These are phyloP conservation scores for Candida tammaniensis DNA, from an alignment of 805 yeast genomes.

Conservation along the genomic window DNA sequence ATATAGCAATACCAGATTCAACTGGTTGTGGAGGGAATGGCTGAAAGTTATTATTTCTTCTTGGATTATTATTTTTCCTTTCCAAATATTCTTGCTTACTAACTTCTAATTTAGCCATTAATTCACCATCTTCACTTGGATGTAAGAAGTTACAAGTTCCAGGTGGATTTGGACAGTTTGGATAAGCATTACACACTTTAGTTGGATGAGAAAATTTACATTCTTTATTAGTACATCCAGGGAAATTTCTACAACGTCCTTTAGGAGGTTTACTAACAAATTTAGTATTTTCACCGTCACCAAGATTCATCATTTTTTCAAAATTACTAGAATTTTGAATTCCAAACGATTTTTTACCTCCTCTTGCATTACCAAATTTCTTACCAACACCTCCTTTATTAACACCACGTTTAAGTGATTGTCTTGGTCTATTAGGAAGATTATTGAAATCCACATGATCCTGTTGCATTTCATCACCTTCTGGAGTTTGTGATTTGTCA, in stretches of 20 bases:
- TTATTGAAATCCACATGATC: conserved; percentile 14
- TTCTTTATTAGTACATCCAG: conserved; percentile 64
- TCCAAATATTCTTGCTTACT: conserved; percentile 51
- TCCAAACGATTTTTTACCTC: conserved; percentile 27
- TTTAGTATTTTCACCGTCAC: conserved; percentile 19
- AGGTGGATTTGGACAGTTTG: conserved; percentile 73
- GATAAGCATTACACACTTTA: conserved; percentile 67
- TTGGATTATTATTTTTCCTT: conserved; percentile 28
- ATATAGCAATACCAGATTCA: conserved; percentile 50
- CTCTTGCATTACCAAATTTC: conserved; percentile 4
- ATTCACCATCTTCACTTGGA: conserved; percentile 78
- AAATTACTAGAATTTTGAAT: conserved; percentile 40
- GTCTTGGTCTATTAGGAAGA: conserved; percentile 8
- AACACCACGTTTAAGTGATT: conserved; percentile 4
- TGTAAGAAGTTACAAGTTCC: conserved; percentile 84
- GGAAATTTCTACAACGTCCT: conserved; percentile 69
- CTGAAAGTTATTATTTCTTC: conserved; percentile 22
- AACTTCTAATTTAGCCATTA: conserved; percentile 65
- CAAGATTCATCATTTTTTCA: conserved; percentile 32
- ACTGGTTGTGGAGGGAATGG: conserved; percentile 25
- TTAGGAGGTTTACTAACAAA: conserved; percentile 48
- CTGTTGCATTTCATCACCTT: conserved; percentile 10
- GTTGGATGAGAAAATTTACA: conserved; percentile 83
- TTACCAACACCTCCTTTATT: conserved; percentile 24
- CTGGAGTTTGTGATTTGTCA: neutral